phyloP scores from a whole-genome alignment of 1,284 basidiomycete genomes.

The Ustilago bromivora region DNA sequence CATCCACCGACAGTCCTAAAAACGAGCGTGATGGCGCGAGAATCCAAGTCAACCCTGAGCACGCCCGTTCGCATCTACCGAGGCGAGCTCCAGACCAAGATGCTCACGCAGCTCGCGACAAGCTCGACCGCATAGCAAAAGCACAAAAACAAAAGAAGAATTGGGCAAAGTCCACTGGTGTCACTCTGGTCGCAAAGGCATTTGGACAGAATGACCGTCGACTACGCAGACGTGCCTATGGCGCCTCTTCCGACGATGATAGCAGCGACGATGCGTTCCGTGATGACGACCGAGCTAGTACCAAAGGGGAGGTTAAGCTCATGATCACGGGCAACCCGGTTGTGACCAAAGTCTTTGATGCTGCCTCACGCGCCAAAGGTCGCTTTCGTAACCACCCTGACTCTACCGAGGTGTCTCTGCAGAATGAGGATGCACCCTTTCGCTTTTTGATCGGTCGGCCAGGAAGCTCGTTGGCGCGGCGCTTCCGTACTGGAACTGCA shows the following conservation, averaged over 20 bases:
- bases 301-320: conserved; percentile 50
- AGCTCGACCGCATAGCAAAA: conserved; percentile 50
- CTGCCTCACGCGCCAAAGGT: conserved; percentile 22
- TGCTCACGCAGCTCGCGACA: conserved; percentile 41
- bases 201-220: conserved; percentile 29
- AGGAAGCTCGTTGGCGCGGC: conserved; percentile 27
- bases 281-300: background rate
- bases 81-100: conserved; percentile 33
- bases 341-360: conserved; percentile 34
- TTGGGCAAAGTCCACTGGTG: conserved; percentile 43
- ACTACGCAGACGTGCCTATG: conserved; percentile 29
- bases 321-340: conserved; percentile 57
- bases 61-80: conserved; percentile 13
- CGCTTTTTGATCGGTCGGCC: conserved; percentile 37
- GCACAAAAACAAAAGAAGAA: conserved; percentile 40
- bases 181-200: conserved; percentile 23
- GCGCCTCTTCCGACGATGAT: conserved; percentile 32
- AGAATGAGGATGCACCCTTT: conserved; percentile 24
- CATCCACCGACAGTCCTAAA: conserved; percentile 19
- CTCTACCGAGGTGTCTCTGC: conserved; percentile 27
- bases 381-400: conserved; percentile 26
- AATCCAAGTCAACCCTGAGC: background rate
- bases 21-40: background rate
- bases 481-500: conserved; percentile 24
- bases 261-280: conserved; percentile 17